Base-by-base conservation (phyloP, 768 basidiomycete species). In the Amanita exitialis region DNA sequence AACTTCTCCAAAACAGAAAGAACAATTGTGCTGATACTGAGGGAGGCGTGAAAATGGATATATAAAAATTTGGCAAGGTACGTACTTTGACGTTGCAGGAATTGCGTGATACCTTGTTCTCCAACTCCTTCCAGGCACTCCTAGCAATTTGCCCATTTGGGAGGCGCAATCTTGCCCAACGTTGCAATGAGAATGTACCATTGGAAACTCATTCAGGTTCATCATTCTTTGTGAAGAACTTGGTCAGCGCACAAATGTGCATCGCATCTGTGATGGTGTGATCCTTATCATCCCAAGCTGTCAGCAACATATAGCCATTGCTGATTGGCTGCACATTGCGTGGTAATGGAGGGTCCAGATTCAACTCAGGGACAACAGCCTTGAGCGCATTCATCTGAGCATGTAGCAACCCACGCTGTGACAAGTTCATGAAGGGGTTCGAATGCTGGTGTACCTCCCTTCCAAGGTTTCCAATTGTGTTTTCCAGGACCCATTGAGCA, bases 401-500 rank as follows among this genome's bases (percentile, higher is more conserved):
- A 5, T 53, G 47, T 1, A 55, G 47, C 8, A 1, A 54, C 44
- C 8, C 66, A 32, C 55, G 48, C 37, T 64, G 53, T 18, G 64
- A 38, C 6, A 68, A 55, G 46, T 67, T 67, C 2, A 55, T 55
- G 38, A 51, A 64, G 1, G 58, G 54, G 18, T 65, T 52, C 0
- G 55, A 61, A 15, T 51, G 59, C 36, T 62, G 61, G 7, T 43
- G 23, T 57, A 62, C 39, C 20, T 41, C 39, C 6, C 39, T 10
- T 10, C 39, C 39, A 6, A 41, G 5, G 8, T 41, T 41, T 6
- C 65, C 58, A 13, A 66, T 66, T 0, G 57, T 58, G 0, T 52
- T 15, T 36, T 67, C 65, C 46, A 69, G 56, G 0, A 54, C 60
- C 61, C 61, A 69, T 44, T 68, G 64, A 1, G 66, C 45, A 43